Conservation (phyloP, 2,329 filamentous ascomycete species). For the Aureobasidium vineae region DNA sequence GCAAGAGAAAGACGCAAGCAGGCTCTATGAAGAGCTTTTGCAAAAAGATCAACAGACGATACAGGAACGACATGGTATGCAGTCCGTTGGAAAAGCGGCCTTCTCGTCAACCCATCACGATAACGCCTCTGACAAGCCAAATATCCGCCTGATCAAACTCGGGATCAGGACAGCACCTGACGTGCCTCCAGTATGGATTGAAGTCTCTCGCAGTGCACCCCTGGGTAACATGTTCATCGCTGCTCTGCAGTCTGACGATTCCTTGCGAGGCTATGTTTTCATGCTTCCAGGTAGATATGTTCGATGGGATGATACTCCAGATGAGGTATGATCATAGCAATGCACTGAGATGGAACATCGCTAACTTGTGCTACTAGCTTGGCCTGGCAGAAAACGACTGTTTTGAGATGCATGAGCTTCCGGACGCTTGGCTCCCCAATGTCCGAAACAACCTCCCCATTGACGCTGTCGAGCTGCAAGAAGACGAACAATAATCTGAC, state of each 20-base stretch:
- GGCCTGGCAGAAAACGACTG: background rate
- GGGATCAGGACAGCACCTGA: background rate
- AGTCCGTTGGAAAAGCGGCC: background rate
- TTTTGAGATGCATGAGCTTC: constrained; percentile 1
- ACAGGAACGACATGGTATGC: background rate
- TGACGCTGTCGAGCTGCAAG: too few relatives aligned
- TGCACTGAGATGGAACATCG: background rate
- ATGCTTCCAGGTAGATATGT: background rate
- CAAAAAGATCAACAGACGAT: too few relatives aligned
- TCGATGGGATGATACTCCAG: background rate
- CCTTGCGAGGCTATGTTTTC: background rate
- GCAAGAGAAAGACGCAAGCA: background rate
- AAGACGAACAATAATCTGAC: too few relatives aligned
- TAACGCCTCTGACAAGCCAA: background rate
- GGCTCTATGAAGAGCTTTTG: too few relatives aligned
- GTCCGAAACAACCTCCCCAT: too few relatives aligned
- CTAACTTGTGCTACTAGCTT: background rate
- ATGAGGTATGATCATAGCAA: background rate
- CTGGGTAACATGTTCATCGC: background rate
- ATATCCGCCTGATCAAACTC: background rate
- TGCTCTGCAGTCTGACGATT: background rate
- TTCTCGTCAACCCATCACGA: too few relatives aligned
- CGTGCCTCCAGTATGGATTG: background rate
- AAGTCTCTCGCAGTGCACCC: background rate
- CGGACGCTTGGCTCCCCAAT: background rate